Conservation (phyloP, 1,139 yeast genomes). For the Diutina scorzettiae region DNA sequence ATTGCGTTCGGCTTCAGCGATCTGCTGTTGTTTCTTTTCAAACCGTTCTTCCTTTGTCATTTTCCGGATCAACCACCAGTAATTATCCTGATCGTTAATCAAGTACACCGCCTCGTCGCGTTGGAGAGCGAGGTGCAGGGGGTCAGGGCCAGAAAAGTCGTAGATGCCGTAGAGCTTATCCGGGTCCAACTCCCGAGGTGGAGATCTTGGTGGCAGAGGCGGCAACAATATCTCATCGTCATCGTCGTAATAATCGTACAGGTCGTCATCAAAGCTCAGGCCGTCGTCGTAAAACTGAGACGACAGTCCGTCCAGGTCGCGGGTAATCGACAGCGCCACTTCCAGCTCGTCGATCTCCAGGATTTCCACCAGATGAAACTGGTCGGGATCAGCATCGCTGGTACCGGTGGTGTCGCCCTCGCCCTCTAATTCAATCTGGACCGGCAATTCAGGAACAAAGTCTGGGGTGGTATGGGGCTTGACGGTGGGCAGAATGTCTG, state of each 20-base stretch:
- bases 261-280: conserved; percentile 6
- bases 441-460: conserved; percentile 1
- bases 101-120: conserved; percentile 78
- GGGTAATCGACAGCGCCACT: conserved; percentile 5
- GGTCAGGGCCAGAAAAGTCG: conserved; percentile 86
- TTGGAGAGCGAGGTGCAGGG: conserved; percentile 73
- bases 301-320: conserved; percentile 5
- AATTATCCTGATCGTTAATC: conserved; percentile 79
- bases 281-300: conserved; percentile 6
- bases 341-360: not conserved
- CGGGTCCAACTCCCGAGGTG: conserved; percentile 77
- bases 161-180: conserved; percentile 76
- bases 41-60: conserved; percentile 31
- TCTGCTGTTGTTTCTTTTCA: conserved; percentile 8
- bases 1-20: conserved; percentile 8
- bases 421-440: conserved; percentile 3
- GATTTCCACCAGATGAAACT: conserved; percentile 4
- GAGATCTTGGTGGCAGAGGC: conserved; percentile 66
- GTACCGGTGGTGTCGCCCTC: not conserved
- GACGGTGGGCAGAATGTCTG: conserved; percentile 11
- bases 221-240: conserved; percentile 21
- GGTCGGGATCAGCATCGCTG: not conserved
- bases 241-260: conserved; percentile 10
- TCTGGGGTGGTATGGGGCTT: not conserved
- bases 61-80: conserved; percentile 92